Conservation (phyloP, 1,284 basidiomycete species). For the Coniferiporia weirii region DNA sequence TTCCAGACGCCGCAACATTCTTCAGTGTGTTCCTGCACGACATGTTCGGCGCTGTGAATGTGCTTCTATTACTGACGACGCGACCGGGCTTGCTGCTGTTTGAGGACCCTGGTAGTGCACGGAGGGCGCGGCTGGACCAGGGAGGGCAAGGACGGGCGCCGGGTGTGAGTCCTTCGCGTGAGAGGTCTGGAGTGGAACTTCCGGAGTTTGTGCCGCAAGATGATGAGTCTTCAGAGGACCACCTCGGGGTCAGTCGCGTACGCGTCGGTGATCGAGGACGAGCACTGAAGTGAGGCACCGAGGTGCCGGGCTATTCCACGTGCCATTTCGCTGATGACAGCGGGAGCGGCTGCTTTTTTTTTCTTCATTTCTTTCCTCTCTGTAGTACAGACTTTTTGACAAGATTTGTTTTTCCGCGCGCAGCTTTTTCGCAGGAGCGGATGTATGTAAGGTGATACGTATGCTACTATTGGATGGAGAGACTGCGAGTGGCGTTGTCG, state of each 20-base stretch:
- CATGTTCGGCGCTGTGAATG: conserved; percentile 11
- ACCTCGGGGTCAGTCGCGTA: background rate
- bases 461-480: background rate
- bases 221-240: background rate
- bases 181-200: background rate
- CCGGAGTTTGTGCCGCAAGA: background rate
- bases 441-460: background rate
- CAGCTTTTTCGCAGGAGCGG: no score
- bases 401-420: no score
- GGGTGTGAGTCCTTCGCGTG: background rate
- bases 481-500: background rate
- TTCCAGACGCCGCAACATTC: conserved; percentile 31
- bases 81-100: conserved; percentile 10
- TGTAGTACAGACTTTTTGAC: no score
- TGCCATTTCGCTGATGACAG: no score
- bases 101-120: background rate
- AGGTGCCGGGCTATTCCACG: no score
- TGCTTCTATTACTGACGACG: conserved; percentile 10
- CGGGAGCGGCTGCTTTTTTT: no score
- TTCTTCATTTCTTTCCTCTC: no score
- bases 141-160: conserved; percentile 1
- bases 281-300: no score
- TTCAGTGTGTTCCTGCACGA: conserved; percentile 28
- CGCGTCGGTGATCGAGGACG: no score
- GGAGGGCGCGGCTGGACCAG: background rate